A percentile compares a stretch with the other conserved stretches of the same genome.
These are phyloP conservation scores for Fusarium anguioides DNA, from an alignment of 2,329 filamentous ascomycete species.

Conservation along the genomic window DNA sequence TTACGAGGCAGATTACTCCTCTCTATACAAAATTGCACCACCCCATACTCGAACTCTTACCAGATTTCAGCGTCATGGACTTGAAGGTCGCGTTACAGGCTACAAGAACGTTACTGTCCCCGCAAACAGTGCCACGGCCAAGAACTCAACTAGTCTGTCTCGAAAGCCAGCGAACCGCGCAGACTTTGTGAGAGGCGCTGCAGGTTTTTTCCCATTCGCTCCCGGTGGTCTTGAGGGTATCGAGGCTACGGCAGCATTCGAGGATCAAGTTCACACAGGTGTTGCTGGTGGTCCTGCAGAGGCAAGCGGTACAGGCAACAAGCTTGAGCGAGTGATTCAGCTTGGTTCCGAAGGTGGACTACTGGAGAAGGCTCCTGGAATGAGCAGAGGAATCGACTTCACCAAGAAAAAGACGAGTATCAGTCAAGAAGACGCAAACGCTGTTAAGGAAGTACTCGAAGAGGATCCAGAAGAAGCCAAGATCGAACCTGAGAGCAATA, in stretches of 20 bases:
- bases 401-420: conserved; percentile 66
- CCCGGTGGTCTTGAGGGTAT: conserved; percentile 90
- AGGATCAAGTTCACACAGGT: conserved; percentile 75
- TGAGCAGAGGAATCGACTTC: conserved; percentile 81
- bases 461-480: conserved; percentile 59
- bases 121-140: conserved; percentile 87
- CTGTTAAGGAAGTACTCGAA: conserved; percentile 73
- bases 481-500: conserved; percentile 45
- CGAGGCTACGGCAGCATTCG: conserved; percentile 84
- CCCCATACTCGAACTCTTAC: conserved; percentile 96
- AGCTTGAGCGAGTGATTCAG: conserved; percentile 87
- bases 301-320: conserved; percentile 60
- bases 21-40: conserved; percentile 86
- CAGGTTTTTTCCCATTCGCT: conserved; percentile 93
- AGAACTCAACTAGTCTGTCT: conserved; percentile 90
- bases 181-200: conserved; percentile 92
- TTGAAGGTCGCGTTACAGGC: conserved; percentile 91
- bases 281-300: conserved; percentile 56
- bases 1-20: conserved; percentile 79
- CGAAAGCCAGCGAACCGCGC: conserved; percentile 87
- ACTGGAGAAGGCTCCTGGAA: conserved; percentile 83
- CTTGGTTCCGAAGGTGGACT: conserved; percentile 81
- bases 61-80: conserved; percentile 88
- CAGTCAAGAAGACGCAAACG: conserved; percentile 72
- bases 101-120: conserved; percentile 95